Evolutionary conservation across 306 rosid species (phyloP), one percentile per base, ranked within the genome.

Genomic region (Prunus mira): DNA sequence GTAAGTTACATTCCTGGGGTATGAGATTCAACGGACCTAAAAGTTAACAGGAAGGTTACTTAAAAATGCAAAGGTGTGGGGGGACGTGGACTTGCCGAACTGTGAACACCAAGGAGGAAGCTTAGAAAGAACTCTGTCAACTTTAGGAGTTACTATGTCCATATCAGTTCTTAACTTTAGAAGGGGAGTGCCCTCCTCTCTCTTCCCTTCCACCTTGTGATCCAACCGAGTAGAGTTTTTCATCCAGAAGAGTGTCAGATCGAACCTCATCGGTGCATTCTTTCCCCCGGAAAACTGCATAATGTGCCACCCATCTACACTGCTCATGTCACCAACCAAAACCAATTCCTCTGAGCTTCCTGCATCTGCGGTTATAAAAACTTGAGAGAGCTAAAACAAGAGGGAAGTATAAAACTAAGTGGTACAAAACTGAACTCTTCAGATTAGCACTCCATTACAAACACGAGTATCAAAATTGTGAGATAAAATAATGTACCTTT

Each of bases 11-110:
- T 9, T 57, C 27, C 3, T 28, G 52, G 30, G 51, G 41, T 61
- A 49, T 15, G 78, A 66, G 67, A 78, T 20, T 74, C 69, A 5
- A 68, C 74, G 74, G 15, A 49, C 65, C 86, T 88, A 92, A 75
- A 90, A 81, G 52, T 85, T 56, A 76, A 90, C 78, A 27, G 92
- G 90, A 73, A 95, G 97, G 76, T 82, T 77, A 76, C 51, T 87
- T 57, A 95, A 80, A 86, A 95, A 92, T 17, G 99, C 83, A 41
- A 95, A 81, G 76, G 87, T 81, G 82, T 73, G 73, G 5, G 99
- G 98, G 79, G 97, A 87, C 28, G 96, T 92, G 28, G 97, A 95
- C 85, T 95, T 95, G 46, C 99, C 99, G 71, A 95, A 95, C 84
- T 80, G 81, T 4, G 99, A 88, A 75, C 99, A 90, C 99, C 99